phyloP scores from a whole-genome alignment of 1,284 basidiomycete genomes.

The Sutorius eximius region DNA sequence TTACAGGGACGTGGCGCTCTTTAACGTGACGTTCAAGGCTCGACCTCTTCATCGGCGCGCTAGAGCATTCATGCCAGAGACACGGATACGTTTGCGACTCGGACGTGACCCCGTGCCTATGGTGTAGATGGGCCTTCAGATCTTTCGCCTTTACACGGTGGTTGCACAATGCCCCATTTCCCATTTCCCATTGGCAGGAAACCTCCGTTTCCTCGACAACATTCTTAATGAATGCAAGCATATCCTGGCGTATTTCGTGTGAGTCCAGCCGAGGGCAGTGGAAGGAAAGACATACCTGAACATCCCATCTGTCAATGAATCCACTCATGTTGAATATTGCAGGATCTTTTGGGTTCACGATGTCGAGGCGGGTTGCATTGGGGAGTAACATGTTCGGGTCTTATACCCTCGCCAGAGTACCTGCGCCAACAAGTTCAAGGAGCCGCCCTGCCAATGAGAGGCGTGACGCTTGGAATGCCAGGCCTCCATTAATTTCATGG shows the following conservation, averaged over 20 bases:
- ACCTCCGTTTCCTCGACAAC: constrained; percentile 5
- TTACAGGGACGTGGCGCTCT: constrained; percentile 12
- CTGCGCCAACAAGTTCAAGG: constrained; percentile 2
- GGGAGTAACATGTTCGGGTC: neutral
- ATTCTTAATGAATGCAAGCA: constrained; percentile 3
- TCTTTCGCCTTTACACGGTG: neutral
- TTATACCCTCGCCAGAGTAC: constrained; percentile 11
- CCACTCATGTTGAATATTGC: neutral
- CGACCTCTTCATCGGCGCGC: neutral
- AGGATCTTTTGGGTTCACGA: neutral
- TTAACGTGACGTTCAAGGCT: constrained; percentile 14
- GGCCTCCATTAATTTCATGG: neutral
- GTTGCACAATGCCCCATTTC: constrained; percentile 1
- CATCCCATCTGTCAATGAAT: neutral
- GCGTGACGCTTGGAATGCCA: neutral
- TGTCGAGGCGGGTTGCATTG: neutral
- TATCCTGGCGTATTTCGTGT: neutral
- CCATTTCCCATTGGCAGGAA: constrained; percentile 6
- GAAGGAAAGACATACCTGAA: neutral
- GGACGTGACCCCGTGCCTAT: constrained; percentile 4
- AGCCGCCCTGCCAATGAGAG: neutral
- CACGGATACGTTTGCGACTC: constrained; percentile 10
- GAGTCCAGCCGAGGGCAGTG: neutral
- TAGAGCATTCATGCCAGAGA: constrained; percentile 8
- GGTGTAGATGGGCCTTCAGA: constrained; percentile 6